These are phyloP conservation scores for Boletus fagicola DNA, from an alignment of 768 basidiomycete species.

Conservation along the genomic window DNA sequence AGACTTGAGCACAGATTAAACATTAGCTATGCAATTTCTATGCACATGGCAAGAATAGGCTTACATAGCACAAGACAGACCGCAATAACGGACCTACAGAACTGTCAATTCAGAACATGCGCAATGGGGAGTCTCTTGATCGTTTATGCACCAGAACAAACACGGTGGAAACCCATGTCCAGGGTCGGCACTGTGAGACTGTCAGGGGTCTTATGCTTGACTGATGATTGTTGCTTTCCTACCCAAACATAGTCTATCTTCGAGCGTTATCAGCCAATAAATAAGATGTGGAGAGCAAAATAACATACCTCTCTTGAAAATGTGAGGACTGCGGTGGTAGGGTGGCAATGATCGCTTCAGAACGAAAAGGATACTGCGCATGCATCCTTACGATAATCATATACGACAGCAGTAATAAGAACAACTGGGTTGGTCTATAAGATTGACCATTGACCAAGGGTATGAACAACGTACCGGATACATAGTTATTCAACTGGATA, in stretches of 20 bases:
- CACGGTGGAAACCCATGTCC: not conserved
- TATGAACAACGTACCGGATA: not conserved
- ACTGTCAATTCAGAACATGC: not conserved
- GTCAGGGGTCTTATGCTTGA: not conserved
- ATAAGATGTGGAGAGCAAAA: not conserved
- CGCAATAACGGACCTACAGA: not conserved
- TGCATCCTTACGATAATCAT: not conserved
- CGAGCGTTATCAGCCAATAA: not conserved
- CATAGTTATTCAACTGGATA: not conserved
- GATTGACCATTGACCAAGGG: not conserved
- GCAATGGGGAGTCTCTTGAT: not conserved
- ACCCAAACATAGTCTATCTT: constrained; percentile 6
- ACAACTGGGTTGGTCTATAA: not conserved
- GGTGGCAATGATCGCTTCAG: not conserved
- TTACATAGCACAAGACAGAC: not conserved
- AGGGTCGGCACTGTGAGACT: not conserved
- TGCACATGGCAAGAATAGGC: not conserved
- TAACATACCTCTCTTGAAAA: not conserved
- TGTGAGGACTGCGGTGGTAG: constrained; percentile 1
- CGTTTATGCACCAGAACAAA: not conserved
- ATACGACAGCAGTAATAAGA: not conserved
- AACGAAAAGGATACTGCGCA: not conserved
- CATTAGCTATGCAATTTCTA: not conserved
- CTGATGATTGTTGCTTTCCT: not conserved
- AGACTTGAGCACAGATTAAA: not conserved